Evolutionary conservation across 108 stramenopile species (phyloP), one percentile per base, ranked within the genome.

Genomic region (Poteriospumella lacustris): DNA sequence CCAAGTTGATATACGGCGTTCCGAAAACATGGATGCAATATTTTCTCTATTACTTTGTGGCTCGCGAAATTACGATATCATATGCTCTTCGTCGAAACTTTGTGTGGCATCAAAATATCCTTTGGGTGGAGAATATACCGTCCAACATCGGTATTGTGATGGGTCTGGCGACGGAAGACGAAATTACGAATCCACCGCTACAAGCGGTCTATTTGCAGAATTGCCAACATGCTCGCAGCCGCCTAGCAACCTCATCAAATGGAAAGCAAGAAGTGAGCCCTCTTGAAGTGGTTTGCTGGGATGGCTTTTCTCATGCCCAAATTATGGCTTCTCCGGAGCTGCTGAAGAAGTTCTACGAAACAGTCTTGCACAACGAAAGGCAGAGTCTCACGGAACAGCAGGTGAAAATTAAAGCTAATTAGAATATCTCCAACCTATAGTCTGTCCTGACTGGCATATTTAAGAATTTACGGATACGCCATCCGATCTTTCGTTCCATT

Each of bases 31-130:
- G 78, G 44, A 70, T 82, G 34, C 81, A 87, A 56, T 68, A 68
- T 3, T 78, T 84, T 24, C 84, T 88, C 31, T 85, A 83, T 60
- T 75, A 90, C 42, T 83, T 88, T 29, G 91, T 88, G 1, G 80
- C 82, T 69, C 83, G 84, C 1, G 94, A 95, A 78, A 70, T 93
- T 1, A 90, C 88, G 52, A 91, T 91, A 29, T 88, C 91, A 58
- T 78, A 89, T 76, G 92, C 91, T 73, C 75, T 93, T 2, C 81
- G 91, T 60, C 76, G 94, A 42, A 88, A 95, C 68, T 95, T 95
- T 84, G 86, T 85, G 36, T 95, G 92, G 91, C 92, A 93, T 83
- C 90, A 92, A 60, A 87, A 84, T 41, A 91, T 92, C 79, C 81
- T 95, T 29, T 93, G 91, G 91, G 69, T 93, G 43, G 89, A 91